phyloP scores from a whole-genome alignment of 179 eudicot genomes.

The Drosera spatulata region DNA sequence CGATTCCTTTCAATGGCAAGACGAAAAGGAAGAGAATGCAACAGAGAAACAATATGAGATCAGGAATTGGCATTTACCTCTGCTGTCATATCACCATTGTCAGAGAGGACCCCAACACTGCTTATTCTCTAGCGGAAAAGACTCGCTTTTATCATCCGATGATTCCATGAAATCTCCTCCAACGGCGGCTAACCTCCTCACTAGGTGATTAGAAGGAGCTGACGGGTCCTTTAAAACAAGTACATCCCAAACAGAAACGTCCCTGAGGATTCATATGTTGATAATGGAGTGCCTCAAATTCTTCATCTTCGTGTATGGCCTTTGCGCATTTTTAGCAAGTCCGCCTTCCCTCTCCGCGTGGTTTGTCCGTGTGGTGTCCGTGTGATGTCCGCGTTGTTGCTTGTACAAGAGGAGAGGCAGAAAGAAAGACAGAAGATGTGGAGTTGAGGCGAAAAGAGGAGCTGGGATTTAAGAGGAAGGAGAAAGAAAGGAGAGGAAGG shows the following conservation, averaged over 20 bases:
- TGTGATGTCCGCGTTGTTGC: no score
- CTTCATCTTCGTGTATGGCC: no score
- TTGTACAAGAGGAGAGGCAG: neutral
- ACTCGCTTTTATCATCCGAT: conserved; percentile 74
- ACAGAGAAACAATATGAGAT: no score
- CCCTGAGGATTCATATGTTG: conserved; percentile 33
- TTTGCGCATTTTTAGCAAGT: no score
- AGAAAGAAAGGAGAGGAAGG: neutral
- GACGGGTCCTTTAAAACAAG: conserved; percentile 81
- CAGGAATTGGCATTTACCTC: no score
- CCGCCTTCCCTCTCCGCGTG: no score
- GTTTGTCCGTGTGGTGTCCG: no score
- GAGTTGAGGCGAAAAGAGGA: neutral
- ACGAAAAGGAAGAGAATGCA: no score
- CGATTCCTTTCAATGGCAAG: no score
- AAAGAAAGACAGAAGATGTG: neutral
- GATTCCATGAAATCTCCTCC: conserved; percentile 96
- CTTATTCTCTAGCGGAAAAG: conserved; percentile 70
- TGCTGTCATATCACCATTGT: conserved; percentile 60
- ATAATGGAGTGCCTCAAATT: no score
- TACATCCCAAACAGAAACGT: conserved; percentile 71
- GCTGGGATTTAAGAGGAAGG: neutral
- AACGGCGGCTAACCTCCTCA: conserved; percentile 78
- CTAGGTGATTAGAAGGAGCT: conserved; percentile 42
- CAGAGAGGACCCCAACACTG: conserved; percentile 92